Percentiles rank a stretch among this genome's conserved stretches.
Evolutionary conservation across 2,329 filamentous ascomycete species (phyloP).

Genomic region (Sporothrix variecibatus): DNA sequence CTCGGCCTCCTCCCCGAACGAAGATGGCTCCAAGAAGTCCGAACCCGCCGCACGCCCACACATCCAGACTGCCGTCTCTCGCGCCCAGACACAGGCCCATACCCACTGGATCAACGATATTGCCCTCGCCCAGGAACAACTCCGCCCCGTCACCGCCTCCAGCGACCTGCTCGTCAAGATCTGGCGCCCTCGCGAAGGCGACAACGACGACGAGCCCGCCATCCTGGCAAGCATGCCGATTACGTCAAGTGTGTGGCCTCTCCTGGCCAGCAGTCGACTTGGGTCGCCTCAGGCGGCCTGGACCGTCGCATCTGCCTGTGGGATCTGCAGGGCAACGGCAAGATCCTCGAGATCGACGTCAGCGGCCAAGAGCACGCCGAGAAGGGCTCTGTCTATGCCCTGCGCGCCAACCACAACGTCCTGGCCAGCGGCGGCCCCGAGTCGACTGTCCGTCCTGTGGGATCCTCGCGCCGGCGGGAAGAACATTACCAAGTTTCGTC

Average conservation of each 20-base stretch:
- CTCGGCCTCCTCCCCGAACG: conserved; percentile 30
- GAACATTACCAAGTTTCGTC: conserved; percentile 91
- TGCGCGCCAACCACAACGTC: conserved; percentile 77
- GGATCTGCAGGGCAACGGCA: conserved; percentile 86
- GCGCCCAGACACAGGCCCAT: conserved; percentile 69
- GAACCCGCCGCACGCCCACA: conserved; percentile 36
- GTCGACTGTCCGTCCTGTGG: conserved; percentile 86
- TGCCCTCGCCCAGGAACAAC: conserved; percentile 72
- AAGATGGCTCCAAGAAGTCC: neutral
- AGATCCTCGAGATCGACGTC: conserved; percentile 83
- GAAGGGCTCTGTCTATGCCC: conserved; percentile 93
- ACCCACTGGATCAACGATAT: conserved; percentile 98
- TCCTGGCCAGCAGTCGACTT: conserved; percentile 64
- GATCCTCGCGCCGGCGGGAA: conserved; percentile 80
- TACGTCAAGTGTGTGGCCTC: conserved; percentile 94
- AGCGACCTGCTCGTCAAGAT: conserved; percentile 93
- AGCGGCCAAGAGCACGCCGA: conserved; percentile 79
- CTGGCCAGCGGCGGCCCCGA: conserved; percentile 93
- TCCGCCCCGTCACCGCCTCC: conserved; percentile 78
- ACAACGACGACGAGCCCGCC: conserved; percentile 66
- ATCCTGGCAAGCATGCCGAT: conserved; percentile 89
- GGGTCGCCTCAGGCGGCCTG: conserved; percentile 91
- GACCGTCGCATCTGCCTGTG: conserved; percentile 91
- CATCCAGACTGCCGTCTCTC: conserved; percentile 55
- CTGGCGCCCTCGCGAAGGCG: conserved; percentile 75